Base-by-base conservation (phyloP, 805 yeast species). In the Phaffomyces antillensis region DNA sequence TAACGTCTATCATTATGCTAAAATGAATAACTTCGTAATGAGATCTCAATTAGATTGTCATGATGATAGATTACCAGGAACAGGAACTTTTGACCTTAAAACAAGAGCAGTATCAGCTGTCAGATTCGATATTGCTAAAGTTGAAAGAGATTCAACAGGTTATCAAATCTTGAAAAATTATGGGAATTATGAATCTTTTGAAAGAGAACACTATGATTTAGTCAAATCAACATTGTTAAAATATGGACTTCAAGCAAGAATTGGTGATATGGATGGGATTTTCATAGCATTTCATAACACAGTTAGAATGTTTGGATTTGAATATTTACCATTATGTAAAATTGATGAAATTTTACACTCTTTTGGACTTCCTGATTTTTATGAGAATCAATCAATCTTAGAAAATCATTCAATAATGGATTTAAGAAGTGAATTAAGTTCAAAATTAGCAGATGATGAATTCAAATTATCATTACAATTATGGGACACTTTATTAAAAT, bases 211-310 rank as follows among this genome's bases (percentile, higher is more conserved):
- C 60, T 72, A 68, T 49, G 98, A 91, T 56, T 72, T 91, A 54
- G 76, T 82, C 16, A 67, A 86, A 46, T 76, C 91, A 2, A 83
- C 93, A 0, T 65, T 91, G 64, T 67, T 91, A 53, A 91, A 91
- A 64, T 91, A 91, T 59, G 76, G 86, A 3, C 70, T 91, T 52
- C 98, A 93, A 63, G 98, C 96, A 0, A 72, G 97, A 50, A 85
- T 91, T 36, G 99, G 98, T 3, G 81, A 85, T 55, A 91, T 93
- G 98, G 97, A 90, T 63, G 99, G 99, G 7, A 87, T 93, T 3
- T 88, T 86, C 53, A 72, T 91, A 15, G 96, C 96, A 0, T 91
- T 82, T 62, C 99, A 91, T 62, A 91, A 90, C 61, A 75, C 88
- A 42, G 71, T 77, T 28, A 68, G 79, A 40, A 76, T 90, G 54